Percentiles rank a stretch among this genome's conserved stretches.
Evolutionary conservation across 352 stramenopile genomes (phyloP).

Genomic region (Pythium sukuiense): DNA sequence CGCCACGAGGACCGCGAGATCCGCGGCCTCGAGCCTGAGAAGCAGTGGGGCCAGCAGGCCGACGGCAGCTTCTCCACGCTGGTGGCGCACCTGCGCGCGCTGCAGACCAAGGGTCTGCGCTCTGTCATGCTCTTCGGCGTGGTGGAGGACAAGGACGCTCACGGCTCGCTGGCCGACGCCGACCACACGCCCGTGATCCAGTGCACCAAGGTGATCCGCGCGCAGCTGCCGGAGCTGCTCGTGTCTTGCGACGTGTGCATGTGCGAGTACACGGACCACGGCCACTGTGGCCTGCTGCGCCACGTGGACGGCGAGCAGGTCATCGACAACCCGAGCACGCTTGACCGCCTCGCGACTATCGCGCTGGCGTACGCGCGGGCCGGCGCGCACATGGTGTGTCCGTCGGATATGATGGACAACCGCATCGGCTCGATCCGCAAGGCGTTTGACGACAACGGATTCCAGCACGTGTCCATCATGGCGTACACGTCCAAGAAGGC

Average conservation of each 20-base stretch:
- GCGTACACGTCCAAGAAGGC: conserved; percentile 99
- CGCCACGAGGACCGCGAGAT: conserved; percentile 72
- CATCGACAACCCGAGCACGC: conserved; percentile 96
- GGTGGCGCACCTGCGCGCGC: conserved; percentile 63
- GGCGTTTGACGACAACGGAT: conserved; percentile 94
- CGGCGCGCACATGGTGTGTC: conserved; percentile 97
- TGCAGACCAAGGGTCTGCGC: conserved; percentile 71
- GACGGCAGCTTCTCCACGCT: conserved; percentile 72
- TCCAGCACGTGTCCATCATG: conserved; percentile 98
- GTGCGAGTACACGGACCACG: conserved; percentile 90
- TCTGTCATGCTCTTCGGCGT: conserved; percentile 91
- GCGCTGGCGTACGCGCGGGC: conserved; percentile 94
- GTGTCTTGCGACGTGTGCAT: conserved; percentile 89
- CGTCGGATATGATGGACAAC: conserved; percentile 97
- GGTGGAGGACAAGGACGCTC: conserved; percentile 79
- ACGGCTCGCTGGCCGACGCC: conserved; percentile 72
- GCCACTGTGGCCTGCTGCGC: conserved; percentile 82
- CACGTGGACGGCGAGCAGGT: conserved; percentile 92
- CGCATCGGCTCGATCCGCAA: conserved; percentile 95
- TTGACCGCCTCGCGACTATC: conserved; percentile 96
- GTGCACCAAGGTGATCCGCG: conserved; percentile 62
- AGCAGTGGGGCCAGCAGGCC: conserved; percentile 77
- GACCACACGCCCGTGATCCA: conserved; percentile 78
- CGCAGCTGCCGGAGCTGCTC: conserved; percentile 70
- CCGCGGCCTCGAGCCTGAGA: conserved; percentile 78